Evolutionary conservation across 176 grass and related monocot genomes (phyloP).

Genomic region (Eremochloa ophiuroides): DNA sequence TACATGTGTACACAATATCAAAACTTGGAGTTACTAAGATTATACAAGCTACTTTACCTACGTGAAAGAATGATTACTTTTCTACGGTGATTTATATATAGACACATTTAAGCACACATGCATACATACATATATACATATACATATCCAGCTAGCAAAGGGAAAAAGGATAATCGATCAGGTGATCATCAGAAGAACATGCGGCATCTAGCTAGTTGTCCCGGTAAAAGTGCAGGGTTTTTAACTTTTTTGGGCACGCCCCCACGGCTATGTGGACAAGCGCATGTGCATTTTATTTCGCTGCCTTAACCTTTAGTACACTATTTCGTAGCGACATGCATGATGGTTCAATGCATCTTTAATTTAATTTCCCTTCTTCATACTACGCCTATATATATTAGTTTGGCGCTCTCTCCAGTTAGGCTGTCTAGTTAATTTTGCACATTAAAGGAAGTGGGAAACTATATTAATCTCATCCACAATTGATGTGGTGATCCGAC

Average conservation of each 20-base stretch:
- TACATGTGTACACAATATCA: too few species aligned
- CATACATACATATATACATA: too few species aligned
- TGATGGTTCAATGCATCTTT: not conserved
- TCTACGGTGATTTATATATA: too few species aligned
- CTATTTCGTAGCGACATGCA: conserved; percentile 24
- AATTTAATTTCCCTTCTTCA: not conserved
- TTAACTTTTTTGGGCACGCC: not conserved
- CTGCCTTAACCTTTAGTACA: conserved; percentile 43
- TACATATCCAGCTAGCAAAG: not conserved
- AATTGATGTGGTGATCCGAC: not conserved
- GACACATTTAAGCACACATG: too few species aligned
- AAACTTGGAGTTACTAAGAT: too few species aligned
- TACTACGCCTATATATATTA: not conserved
- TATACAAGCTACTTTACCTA: too few species aligned
- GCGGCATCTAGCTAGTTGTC: conserved; percentile 28
- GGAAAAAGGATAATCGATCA: not conserved
- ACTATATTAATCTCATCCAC: not conserved
- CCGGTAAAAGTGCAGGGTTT: conserved; percentile 17
- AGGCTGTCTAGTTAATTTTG: not conserved
- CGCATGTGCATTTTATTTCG: conserved; percentile 46
- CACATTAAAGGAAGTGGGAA: not conserved
- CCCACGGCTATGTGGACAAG: conserved; percentile 29
- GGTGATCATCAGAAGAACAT: conserved; percentile 2
- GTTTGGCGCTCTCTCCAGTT: not conserved
- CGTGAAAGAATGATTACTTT: too few species aligned